phyloP scores from a whole-genome alignment of 805 yeast species.

The Metschnikowia arizonensis region DNA sequence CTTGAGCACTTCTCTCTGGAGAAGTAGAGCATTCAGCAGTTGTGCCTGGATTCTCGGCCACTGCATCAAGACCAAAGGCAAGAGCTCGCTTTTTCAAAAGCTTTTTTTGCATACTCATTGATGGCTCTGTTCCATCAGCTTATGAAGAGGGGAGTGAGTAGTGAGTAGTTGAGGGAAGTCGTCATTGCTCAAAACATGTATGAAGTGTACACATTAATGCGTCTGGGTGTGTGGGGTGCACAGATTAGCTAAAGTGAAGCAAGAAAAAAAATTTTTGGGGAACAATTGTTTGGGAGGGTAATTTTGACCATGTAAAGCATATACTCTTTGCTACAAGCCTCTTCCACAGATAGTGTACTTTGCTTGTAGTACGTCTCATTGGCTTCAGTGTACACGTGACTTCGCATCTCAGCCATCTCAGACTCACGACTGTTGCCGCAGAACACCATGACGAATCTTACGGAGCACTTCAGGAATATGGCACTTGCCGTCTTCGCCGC shows the following conservation, averaged over 20 bases:
- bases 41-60: conserved; percentile 6
- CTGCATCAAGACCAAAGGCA: conserved; percentile 10
- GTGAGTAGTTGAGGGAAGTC: background rate
- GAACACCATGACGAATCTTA: conserved; percentile 8
- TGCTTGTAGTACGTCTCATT: background rate
- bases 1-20: too few relatives aligned
- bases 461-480: conserved; percentile 41
- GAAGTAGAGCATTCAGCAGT: background rate
- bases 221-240: background rate
- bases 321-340: background rate
- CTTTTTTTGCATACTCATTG: conserved; percentile 9
- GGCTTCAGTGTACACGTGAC: background rate
- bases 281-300: background rate
- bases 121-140: background rate
- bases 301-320: too few relatives aligned
- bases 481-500: conserved; percentile 53
- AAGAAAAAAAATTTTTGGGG: background rate
- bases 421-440: background rate
- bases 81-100: conserved; percentile 9
- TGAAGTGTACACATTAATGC: conserved; percentile 1
- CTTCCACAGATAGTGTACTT: background rate
- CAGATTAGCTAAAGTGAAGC: background rate
- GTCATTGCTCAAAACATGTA: background rate
- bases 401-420: conserved; percentile 4
- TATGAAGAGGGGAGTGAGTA: background rate